Base-by-base conservation (phyloP, 768 basidiomycete species). In the Dendrothele bispora region DNA sequence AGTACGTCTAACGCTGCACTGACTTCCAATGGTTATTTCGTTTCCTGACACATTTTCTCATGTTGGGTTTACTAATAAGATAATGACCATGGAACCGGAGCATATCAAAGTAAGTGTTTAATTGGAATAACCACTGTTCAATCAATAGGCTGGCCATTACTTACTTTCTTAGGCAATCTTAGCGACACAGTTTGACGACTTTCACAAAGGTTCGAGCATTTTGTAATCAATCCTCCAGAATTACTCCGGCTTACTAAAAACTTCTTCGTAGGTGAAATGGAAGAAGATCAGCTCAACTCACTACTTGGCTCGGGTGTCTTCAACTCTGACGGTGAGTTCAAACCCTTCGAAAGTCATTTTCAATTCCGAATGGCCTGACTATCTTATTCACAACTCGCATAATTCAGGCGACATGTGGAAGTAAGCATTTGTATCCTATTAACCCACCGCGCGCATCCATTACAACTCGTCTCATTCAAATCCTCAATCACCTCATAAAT, bases 281-380 rank as follows among this genome's bases (percentile, higher is more conserved):
- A 54, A 8, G 52, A 50, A 47, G 39, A 55, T 12, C 52, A 48
- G 34, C 48, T 62, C 49, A 45, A 61, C 37, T 39, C 58, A 5
- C 38, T 82, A 4, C 63, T 83, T 3, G 83, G 83, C 12, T 71
- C 71, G 5, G 83, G 83, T 0, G 80, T 84, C 1, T 83, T 84
- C 63, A 81, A 77, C 50, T 71, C 78, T 2, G 79, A 82, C 55
- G 78, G 81, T 74, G 53, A 27, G 41, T 44, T 18, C 22, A 25
- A 10, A 5, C 11, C 8, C 24, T 8, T 2, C 10, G 8, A 14
- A 46, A 24, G 30, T n/a, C n/a, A 10, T 10, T 10, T 32, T 10
- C n/a, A n/a, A 32, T 10, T 32, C 30, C n/a, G 30, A 32, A 21
- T n/a, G 21, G 6, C 36, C n/a, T n/a, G n/a, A n/a, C n/a, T n/a